These are phyloP conservation scores for Cercophora scortea DNA, from an alignment of 495 filamentous ascomycete species.

Conservation along the genomic window DNA sequence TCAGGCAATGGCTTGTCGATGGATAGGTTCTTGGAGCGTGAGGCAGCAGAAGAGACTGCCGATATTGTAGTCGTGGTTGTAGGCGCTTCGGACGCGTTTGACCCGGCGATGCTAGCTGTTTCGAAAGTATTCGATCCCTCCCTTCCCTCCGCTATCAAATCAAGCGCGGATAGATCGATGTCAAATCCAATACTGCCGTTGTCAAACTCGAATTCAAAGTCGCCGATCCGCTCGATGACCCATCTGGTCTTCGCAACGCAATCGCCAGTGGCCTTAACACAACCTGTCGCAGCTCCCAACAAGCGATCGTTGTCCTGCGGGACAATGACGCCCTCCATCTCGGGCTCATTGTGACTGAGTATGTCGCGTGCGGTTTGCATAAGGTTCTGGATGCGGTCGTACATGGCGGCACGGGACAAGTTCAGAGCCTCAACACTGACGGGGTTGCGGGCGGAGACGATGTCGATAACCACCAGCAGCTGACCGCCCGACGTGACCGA, in stretches of 20 bases:
- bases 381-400: constrained; percentile 67
- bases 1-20: constrained; percentile 38
- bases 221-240: constrained; percentile 84
- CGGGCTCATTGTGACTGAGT: constrained; percentile 51
- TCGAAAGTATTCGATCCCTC: constrained; percentile 12
- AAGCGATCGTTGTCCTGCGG: constrained; percentile 72
- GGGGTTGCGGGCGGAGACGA: constrained; percentile 69
- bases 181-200: constrained; percentile 40
- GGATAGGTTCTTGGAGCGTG: constrained; percentile 26
- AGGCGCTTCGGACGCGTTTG: constrained; percentile 24
- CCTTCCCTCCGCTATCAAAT: constrained; percentile 17
- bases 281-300: constrained; percentile 75
- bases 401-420: constrained; percentile 69
- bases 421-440: constrained; percentile 56
- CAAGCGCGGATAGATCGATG: constrained; percentile 35
- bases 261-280: constrained; percentile 83
- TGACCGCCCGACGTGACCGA: constrained; percentile 72
- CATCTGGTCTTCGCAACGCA: constrained; percentile 78
- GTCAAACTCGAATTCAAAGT: constrained; percentile 74
- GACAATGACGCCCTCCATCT: constrained; percentile 69
- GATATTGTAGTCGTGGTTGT: constrained; percentile 19
- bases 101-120: constrained; percentile 29
- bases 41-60: constrained; percentile 14
- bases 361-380: constrained; percentile 73
- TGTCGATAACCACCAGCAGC: constrained; percentile 72